Evolutionary conservation across 2,329 filamentous ascomycete genomes (phyloP), one percentile per base, ranked within the genome.

Genomic region (Cryphonectria nitschkei): DNA sequence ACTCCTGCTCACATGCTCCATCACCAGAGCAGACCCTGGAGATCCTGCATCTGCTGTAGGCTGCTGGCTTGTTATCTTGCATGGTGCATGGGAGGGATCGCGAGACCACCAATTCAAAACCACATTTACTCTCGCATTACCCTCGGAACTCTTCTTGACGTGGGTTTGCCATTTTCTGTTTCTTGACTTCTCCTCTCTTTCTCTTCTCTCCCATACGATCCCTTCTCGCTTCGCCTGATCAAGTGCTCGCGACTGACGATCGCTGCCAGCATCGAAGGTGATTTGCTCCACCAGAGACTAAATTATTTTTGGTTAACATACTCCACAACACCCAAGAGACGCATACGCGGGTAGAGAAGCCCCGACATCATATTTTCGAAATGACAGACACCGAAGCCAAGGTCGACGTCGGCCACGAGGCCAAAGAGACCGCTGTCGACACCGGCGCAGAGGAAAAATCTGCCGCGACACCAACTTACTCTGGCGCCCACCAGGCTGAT

Each of bases 381-480:
- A 73, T 73, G 71, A 69, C 69, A 29, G 71, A 73, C 46, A 66
- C 63, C 62, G 13, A 52, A 16, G 34, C 26, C 29, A 65, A 65
- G 60, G 66, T 61, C 70, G 60, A 66, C 54, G 39, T 54, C 70
- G 70, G 39, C 34, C 37, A 22, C 11, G 37, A 26, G 62, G 26
- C 61, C 61, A 63, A 22, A 16, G 62, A 65, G 41, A 43, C 39
- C 39, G 6, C 39, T 3, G 26, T 65, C 41, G 50, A 70, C 26
- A 58, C 56, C 46, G 39, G 46, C 54, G 50, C 34, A 39, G 43
- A 62, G 8, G 14, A 39, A 16, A 65, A 65, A 16, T 14, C 58
- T 29, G 16, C 68, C 34, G 34, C 32, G n/a, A 32, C 54, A 4
- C 60, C 63, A 2, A 43, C 60, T 29, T 60, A 67, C 22, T 50